phyloP scores from a whole-genome alignment of 169 alveolate species.

The Plasmodium inui region DNA sequence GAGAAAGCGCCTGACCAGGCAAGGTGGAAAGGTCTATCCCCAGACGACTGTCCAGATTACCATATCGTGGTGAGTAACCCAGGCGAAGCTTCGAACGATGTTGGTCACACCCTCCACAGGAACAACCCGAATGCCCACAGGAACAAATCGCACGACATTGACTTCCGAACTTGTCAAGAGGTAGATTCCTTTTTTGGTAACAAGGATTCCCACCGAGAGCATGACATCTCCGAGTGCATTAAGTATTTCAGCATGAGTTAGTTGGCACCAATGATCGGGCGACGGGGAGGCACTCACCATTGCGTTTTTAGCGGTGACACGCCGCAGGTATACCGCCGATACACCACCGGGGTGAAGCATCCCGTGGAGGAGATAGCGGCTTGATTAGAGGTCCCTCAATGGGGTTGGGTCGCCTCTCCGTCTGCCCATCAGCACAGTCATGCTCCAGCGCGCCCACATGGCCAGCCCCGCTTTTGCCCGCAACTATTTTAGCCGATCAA shows the following conservation, averaged over 20 bases:
- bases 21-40: background rate
- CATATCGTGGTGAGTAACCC: background rate
- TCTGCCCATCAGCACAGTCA: background rate
- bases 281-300: background rate
- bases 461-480: background rate
- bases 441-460: background rate
- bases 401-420: background rate
- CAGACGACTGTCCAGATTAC: background rate
- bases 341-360: background rate
- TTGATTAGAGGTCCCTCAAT: background rate
- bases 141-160: background rate
- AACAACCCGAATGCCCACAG: background rate
- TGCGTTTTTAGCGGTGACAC: background rate
- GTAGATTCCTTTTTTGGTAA: background rate
- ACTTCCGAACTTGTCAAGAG: background rate
- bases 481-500: background rate
- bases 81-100: background rate
- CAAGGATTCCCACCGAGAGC: background rate
- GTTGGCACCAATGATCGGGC: background rate
- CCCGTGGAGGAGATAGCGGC: background rate
- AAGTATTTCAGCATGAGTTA: background rate
- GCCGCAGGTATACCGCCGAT: background rate
- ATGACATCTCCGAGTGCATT: background rate
- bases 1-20: background rate
- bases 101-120: background rate